These are phyloP conservation scores for Xylariaceae sp. DNA, from an alignment of 2,329 filamentous ascomycete genomes.

Conservation along the genomic window DNA sequence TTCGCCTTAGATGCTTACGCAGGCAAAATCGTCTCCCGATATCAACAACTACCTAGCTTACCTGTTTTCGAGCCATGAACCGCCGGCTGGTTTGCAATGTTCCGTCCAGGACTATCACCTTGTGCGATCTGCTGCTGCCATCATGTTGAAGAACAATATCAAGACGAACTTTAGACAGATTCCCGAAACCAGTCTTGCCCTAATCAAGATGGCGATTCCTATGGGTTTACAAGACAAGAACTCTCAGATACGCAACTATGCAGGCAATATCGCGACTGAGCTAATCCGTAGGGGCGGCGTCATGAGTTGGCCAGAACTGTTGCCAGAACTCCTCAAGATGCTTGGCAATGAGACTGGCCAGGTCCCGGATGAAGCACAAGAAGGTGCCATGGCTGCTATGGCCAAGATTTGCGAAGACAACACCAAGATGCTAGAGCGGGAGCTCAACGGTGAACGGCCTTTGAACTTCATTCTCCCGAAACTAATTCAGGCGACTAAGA, in stretches of 20 bases:
- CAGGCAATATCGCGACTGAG: slow-evolving; percentile 93
- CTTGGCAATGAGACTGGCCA: slow-evolving; percentile 73
- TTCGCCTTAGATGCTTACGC: slow-evolving; percentile 78
- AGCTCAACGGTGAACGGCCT: slow-evolving; percentile 86
- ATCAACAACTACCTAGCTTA: slow-evolving; percentile 97
- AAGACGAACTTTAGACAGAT: slow-evolving; percentile 75
- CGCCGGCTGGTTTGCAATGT: slow-evolving; percentile 62
- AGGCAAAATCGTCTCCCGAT: slow-evolving; percentile 86
- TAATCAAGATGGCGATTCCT: slow-evolving; percentile 80
- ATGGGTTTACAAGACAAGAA: slow-evolving; percentile 80
- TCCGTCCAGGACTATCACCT: slow-evolving; percentile 67
- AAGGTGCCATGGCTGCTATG: slow-evolving; percentile 91
- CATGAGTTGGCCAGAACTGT: slow-evolving; percentile 86
- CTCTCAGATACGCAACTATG: slow-evolving; percentile 81
- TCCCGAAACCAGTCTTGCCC: slow-evolving; percentile 69
- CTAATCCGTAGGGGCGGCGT: slow-evolving; percentile 83
- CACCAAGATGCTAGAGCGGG: slow-evolving; percentile 79
- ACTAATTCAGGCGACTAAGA: slow-evolving; percentile 83
- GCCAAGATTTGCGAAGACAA: slow-evolving; percentile 98
- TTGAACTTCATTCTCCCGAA: slow-evolving; percentile 88
- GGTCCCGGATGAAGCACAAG: slow-evolving; percentile 72
- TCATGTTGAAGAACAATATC: slow-evolving; percentile 96
- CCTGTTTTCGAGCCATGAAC: slow-evolving; percentile 74
- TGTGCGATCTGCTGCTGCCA: slow-evolving; percentile 82
- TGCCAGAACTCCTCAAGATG: slow-evolving; percentile 79